Percentiles rank a stretch among this genome's conserved stretches.
Conservation (phyloP, 2,329 filamentous ascomycete genomes). For the Beauveria sp. region DNA sequence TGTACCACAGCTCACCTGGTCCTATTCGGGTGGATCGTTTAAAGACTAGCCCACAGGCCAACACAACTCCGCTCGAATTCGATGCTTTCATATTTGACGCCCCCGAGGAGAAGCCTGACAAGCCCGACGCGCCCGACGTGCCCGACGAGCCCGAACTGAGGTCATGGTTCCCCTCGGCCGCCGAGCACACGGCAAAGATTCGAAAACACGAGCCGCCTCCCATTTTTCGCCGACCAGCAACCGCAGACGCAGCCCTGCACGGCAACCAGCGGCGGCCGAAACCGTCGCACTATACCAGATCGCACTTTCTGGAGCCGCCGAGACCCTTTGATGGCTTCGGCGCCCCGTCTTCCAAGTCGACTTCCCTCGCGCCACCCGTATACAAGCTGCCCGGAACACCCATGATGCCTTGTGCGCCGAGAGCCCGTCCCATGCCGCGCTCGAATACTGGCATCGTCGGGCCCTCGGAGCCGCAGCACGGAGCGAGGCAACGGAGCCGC, state of each 20-base stretch:
- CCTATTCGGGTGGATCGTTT: not conserved
- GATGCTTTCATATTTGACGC: constrained; percentile 10
- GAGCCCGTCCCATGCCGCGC: not conserved
- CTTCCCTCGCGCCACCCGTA: constrained; percentile 23
- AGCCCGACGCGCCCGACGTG: too few relatives aligned
- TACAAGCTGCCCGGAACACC: constrained; percentile 1
- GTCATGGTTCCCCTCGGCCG: constrained; percentile 31
- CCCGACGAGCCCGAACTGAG: constrained; percentile 20
- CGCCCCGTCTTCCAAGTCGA: constrained; percentile 22
- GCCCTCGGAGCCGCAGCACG: not conserved
- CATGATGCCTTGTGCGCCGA: not conserved
- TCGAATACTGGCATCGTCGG: not conserved
- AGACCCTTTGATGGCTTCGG: constrained; percentile 21
- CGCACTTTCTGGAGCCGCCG: constrained; percentile 56
- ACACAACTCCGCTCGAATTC: constrained; percentile 14
- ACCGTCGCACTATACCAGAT: constrained; percentile 59
- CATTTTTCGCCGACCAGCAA: constrained; percentile 17
- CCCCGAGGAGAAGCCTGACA: constrained; percentile 15
- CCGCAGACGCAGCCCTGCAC: constrained; percentile 18
- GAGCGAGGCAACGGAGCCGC: constrained; percentile 1
- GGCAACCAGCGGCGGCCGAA: not conserved
- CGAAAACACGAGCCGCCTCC: constrained; percentile 13
- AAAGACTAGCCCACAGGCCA: not conserved
- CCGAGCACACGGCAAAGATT: constrained; percentile 27
- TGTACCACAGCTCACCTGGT: not conserved